Evolutionary conservation across 2,329 filamentous ascomycete species (phyloP), one percentile per base, ranked within the genome.

Genomic region (Acrocalymma vagum): DNA sequence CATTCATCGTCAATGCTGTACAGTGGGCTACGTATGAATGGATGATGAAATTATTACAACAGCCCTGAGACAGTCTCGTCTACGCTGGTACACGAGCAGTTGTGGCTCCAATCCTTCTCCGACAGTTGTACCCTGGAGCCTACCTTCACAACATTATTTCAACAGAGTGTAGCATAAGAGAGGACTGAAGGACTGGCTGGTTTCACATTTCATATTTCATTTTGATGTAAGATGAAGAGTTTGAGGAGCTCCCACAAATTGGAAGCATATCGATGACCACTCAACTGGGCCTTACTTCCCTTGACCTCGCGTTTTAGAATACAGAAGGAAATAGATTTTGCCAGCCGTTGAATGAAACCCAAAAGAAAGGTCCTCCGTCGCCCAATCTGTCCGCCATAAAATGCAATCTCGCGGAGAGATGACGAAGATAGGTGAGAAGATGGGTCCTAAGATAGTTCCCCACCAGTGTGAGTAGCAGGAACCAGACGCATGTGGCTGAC

Each of bases 1-100:
- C 93, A 0, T 96, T 97, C 66, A 75, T 95, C 36, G 93, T 96
- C 25, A 96, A 96, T 73, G 92, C 93, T 3, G 87, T 90, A n/a
- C 83, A 86, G 74, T 97, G 92, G 92, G 87, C 87, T 16, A 83
- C 90, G 5, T 96, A 96, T 65, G 92, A 96, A 72, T 90, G 87
- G 84, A 82, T 90, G 60, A 93, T 96, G 87, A 64, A 62, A 34
- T 39, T 69, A 18, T 51, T 66, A 10, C 57, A 60, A 27, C 42
- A 50, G 22, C 38, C 46, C 15, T 55, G 20, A 42, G 4, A 15
- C 20, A 9, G 15, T 23, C 20, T 10, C n/a, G 27, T 16, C 11
- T 17, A 16, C 31, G 11, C 5, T n/a, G 10, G 10, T 13, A 23
- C 7, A 14, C 30, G n/a, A 26, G 16, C 14, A 18, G 8, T 25